Evolutionary conservation across 495 filamentous ascomycete species (phyloP).

Genomic region (Astrocystis sublimbata): DNA sequence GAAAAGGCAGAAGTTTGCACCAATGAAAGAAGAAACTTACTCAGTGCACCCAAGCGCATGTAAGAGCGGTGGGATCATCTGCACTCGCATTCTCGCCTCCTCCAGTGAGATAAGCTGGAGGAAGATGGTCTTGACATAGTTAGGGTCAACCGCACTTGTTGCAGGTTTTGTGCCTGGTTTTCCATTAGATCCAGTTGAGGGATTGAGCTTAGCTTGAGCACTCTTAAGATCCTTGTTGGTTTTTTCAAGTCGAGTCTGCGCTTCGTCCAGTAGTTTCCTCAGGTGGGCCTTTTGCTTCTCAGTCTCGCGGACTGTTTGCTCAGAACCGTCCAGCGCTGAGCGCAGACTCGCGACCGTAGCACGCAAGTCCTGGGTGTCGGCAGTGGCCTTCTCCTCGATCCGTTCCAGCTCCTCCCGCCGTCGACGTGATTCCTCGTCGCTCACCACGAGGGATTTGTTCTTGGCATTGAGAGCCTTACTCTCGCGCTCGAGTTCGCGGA

Average conservation of each 20-base stretch:
- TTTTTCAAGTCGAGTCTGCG: slow-evolving; percentile 73
- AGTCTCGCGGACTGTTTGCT: slow-evolving; percentile 75
- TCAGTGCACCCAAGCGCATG: slow-evolving; percentile 90
- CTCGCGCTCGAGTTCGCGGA: slow-evolving; percentile 78
- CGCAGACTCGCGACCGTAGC: slow-evolving; percentile 76
- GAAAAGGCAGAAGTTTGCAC: too few relatives aligned
- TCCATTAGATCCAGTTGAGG: slow-evolving; percentile 25
- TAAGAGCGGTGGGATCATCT: slow-evolving; percentile 87
- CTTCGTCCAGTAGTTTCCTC: slow-evolving; percentile 73
- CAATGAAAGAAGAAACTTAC: slow-evolving; percentile 56
- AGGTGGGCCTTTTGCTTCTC: slow-evolving; percentile 81
- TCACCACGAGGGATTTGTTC: slow-evolving; percentile 64
- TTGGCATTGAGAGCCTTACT: slow-evolving; percentile 70
- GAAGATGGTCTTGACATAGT: slow-evolving; percentile 94
- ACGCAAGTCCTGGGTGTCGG: slow-evolving; percentile 74
- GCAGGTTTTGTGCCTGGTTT: slow-evolving; percentile 63
- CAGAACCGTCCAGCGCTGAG: slow-evolving; percentile 80
- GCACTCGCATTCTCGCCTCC: slow-evolving; percentile 86
- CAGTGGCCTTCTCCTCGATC: slow-evolving; percentile 61
- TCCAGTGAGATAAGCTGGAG: slow-evolving; percentile 93
- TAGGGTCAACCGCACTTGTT: slow-evolving; percentile 61
- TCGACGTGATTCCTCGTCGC: slow-evolving; percentile 65
- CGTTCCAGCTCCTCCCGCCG: slow-evolving; percentile 74
- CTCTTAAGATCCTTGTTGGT: slow-evolving; percentile 64
- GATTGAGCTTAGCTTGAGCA: slow-evolving; percentile 37